Evolutionary conservation across 148 eudicot species (phyloP).

Genomic region (Rheum nobile): DNA sequence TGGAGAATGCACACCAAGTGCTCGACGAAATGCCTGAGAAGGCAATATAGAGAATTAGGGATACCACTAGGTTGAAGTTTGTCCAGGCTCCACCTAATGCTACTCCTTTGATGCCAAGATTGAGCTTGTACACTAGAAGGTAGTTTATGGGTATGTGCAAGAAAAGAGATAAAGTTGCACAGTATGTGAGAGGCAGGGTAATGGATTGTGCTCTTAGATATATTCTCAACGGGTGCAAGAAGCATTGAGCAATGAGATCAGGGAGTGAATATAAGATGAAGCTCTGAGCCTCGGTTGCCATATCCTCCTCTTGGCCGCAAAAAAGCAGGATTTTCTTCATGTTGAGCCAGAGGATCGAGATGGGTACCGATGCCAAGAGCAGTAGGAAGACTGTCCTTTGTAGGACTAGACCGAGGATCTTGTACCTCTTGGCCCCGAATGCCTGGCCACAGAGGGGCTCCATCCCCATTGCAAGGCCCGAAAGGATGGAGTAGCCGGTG

Average conservation of each 20-base stretch:
- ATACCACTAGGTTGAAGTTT: constrained; percentile 39
- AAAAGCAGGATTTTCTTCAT: constrained; percentile 44
- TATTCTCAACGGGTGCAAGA: constrained; percentile 58
- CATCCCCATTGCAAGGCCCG: constrained; percentile 80
- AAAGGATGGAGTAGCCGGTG: constrained; percentile 72
- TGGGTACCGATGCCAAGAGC: constrained; percentile 45
- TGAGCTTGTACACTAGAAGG: constrained; percentile 35
- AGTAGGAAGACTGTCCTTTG: constrained; percentile 51
- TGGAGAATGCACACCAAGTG: constrained; percentile 50
- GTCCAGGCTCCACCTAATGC: constrained; percentile 47
- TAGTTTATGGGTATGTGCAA: constrained; percentile 69
- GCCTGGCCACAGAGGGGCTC: constrained; percentile 86
- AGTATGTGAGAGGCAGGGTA: constrained; percentile 50
- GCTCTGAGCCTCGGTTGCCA: constrained; percentile 41
- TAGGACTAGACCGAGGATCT: constrained; percentile 44
- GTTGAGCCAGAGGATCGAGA: constrained; percentile 53
- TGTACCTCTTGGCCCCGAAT: constrained; percentile 54
- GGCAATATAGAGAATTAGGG: constrained; percentile 30
- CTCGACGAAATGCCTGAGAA: constrained; percentile 34
- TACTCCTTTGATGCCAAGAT: constrained; percentile 46
- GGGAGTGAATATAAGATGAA: constrained; percentile 52
- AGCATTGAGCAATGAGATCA: constrained; percentile 45
- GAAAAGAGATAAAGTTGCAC: constrained; percentile 47
- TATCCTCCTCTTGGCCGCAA: constrained; percentile 49
- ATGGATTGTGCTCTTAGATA: constrained; percentile 69